These are phyloP conservation scores for Nicotiana paniculata DNA, from an alignment of 257 asterid species.

Conservation along the genomic window DNA sequence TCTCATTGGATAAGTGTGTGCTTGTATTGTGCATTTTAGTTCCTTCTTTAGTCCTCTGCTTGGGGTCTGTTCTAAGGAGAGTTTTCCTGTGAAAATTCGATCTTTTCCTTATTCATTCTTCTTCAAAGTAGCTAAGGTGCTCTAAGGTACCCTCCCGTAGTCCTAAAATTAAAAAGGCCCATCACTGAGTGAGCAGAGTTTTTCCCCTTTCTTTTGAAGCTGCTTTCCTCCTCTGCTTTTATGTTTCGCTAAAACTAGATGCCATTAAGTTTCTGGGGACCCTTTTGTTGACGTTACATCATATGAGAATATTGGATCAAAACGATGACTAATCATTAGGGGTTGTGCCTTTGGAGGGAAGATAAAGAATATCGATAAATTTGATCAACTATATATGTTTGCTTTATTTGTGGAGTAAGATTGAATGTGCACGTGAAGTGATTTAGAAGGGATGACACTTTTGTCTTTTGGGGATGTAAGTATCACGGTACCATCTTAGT, in stretches of 20 bases:
- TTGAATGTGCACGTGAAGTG: neutral
- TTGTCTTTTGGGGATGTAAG: neutral
- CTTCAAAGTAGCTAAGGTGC: neutral
- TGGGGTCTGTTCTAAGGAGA: neutral
- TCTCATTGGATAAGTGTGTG: neutral
- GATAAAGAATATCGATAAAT: neutral
- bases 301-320: neutral
- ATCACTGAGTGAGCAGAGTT: neutral
- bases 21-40: neutral
- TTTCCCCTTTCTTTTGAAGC: neutral
- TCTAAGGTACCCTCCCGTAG: neutral
- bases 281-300: neutral
- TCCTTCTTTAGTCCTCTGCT: neutral
- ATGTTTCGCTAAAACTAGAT: neutral
- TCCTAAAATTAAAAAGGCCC: neutral
- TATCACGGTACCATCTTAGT: neutral
- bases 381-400: neutral
- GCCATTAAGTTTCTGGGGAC: neutral
- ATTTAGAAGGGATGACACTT: neutral
- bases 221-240: neutral
- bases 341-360: neutral
- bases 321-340: too few relatives aligned
- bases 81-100: neutral
- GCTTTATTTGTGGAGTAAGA: neutral
- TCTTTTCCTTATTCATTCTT: neutral